phyloP scores from a whole-genome alignment of 257 asterid species.

The Penstemon barbatus region DNA sequence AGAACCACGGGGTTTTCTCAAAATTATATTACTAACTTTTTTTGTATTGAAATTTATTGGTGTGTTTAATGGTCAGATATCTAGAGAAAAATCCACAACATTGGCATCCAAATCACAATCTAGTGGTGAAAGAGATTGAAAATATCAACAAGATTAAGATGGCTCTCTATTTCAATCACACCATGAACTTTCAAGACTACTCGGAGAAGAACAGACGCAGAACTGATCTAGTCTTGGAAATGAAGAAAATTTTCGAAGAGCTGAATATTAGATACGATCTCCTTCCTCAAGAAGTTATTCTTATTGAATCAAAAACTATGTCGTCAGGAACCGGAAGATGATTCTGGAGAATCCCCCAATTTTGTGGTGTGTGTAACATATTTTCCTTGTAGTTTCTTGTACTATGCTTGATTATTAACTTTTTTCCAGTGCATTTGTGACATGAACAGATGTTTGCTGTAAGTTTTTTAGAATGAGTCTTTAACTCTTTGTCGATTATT shows the following conservation, averaged over 20 bases:
- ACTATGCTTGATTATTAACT: no score
- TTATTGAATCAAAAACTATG: conserved; percentile 41
- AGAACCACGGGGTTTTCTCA: no score
- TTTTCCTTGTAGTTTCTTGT: no score
- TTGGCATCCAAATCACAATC: conserved; percentile 88
- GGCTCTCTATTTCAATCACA: conserved; percentile 66
- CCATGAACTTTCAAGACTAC: conserved; percentile 79
- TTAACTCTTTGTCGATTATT: no score
- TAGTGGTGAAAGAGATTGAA: conserved; percentile 88
- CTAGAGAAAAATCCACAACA: conserved; percentile 58
- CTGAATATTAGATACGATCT: conserved; percentile 66
- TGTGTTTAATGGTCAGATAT: conserved; percentile 43
- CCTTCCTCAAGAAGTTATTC: conserved; percentile 77
- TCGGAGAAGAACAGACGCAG: conserved; percentile 63
- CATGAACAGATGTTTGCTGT: no score
- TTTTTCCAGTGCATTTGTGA: no score
- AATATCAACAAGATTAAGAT: conserved; percentile 84
- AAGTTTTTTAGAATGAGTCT: no score
- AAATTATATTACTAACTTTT: no score
- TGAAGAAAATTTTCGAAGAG: conserved; percentile 80
- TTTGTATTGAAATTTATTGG: no score
- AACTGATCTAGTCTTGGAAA: conserved; percentile 65
- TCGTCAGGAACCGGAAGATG: conserved; percentile 37
- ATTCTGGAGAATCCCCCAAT: conserved; percentile 1
- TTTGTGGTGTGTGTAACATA: no score